Evolutionary conservation across 192 early-diverging fungal species (phyloP), one percentile per base, ranked within the genome.

Genomic region (Backusella luteola): DNA sequence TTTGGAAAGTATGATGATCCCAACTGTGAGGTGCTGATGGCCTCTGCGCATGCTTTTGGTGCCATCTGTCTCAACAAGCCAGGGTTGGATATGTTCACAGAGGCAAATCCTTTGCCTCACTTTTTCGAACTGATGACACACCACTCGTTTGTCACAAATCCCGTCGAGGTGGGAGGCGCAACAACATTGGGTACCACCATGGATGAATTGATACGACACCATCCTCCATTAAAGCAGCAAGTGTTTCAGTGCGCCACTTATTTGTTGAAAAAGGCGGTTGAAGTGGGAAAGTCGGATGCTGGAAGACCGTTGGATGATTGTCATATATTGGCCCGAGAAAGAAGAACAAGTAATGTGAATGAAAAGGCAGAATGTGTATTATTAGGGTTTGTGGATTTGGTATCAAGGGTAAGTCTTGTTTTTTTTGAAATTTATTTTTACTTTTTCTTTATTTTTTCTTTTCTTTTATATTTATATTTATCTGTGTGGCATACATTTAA

Each of bases 121-220:
- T 93, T 91, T 44, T 91, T 99, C 42, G 81, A 85, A 1, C 80
- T 91, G n/a, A 92, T 99, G 71, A 93, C 93, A 0, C 87, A 89
- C 9, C 85, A 85, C 56, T 89, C 93, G 34, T 91, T 95, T 85
- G 79, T 97, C 6, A 87, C 91, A 5, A 84, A 90, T 6, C 87
- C 97, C 34, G 87, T 89, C 74, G 96, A 96, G 35, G 90, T 89
- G 34, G 96, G 98, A 42, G 89, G 94, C 15, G 92, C 94, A 2
- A 89, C 92, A 17, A 79, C 89, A 6, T 84, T 98, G 56, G 98
- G 97, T 26, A 90, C 89, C 21, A 87, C 91, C 0, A 89, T 99
- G 81, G 98, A 99, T 78, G 98, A 99, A 82, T 87, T 99, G 32
- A 93, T 98, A 77, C 90, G 98, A 19, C 98, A 99, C 79, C 96